Evolutionary conservation across 106 monocot species (phyloP), one percentile per base, ranked within the genome.

Genomic region (Dioscorea dumetorum): DNA sequence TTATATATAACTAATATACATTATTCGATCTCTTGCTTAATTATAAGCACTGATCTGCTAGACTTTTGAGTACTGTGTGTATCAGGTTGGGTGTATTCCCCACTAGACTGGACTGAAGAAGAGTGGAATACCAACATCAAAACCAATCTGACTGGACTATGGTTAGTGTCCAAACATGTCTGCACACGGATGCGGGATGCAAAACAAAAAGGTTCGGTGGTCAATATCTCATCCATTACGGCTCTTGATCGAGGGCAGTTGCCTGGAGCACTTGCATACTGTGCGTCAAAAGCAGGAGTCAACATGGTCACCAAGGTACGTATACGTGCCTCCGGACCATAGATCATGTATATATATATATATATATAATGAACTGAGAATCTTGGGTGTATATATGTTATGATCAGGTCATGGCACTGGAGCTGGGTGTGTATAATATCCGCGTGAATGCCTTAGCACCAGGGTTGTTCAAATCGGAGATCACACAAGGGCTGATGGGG

Each of bases 401-500:
- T 6, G 0, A 41, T 10, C 57, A 89, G 93, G 67, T 79, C 2
- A 93, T 93, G 83, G 86, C 93, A 1, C 31, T 93, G 78, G 89
- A 89, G 76, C 72, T 93, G 31, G 88, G 93, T 22, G 58, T 12
- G 48, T 70, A 74, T 60, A 74, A 72, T 15, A 93, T 93, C 50
- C 64, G 93, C 34, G 89, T 79, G 50, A 93, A 89, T 74, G 78
- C 93, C 2, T 80, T 89, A 69, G 76, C 86, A 16, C 93, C 93
- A n/a, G 93, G 93, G 22, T n/a, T 93, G 71, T 93, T 89, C 79
- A 89, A 84, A 57, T 89, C 86, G 9, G 93, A 93, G 86, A 93
- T 89, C 57, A 93, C 93, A 10, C 73, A 79, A 32, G 76, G 70
- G 20, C 86, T 93, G 0, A 33, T 93, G 81, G 8, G 83, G 76